Evolutionary conservation across 306 rosid genomes (phyloP), one percentile per base, ranked within the genome.

Genomic region (Rosa lucieae): DNA sequence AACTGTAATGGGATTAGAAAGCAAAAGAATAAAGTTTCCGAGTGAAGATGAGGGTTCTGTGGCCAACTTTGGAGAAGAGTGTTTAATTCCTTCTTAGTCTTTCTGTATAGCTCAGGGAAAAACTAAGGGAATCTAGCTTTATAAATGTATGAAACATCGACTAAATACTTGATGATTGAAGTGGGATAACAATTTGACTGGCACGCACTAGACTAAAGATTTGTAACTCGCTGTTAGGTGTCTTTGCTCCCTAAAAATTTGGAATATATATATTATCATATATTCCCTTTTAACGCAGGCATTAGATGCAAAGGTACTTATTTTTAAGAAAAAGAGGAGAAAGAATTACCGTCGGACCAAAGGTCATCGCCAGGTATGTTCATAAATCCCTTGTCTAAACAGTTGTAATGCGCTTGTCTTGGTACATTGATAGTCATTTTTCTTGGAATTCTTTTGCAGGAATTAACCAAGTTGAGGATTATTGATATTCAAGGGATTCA

Each of bases 321-420:
- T 92, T 77, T 94, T 94, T 70, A 94, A 94, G 93, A 94, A 94
- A 86, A 92, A 94, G 89, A 91, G 97, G 83, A 89, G 99, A 82
- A 94, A 94, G 93, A 94, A 92, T 81, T 94, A 92, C 82, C 89
- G 97, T 46, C 85, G 95, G 86, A 82, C 89, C 79, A 91, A 88
- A 83, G 98, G 97, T 42, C 98, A 92, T 80, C 93, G 97, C 72
- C 98, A 89, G 98, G 95, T 94, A 76, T 18, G 81, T 80, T 80
- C 48, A 53, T 44, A 83, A 80, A 73, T 21, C 69, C 76, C 43
- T 72, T 48, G 59, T 51, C 51, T 43, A 39, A 77, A 35, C 37
- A 18, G 5, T 48, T 59, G 3, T 65, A 35, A 56, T 70, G 65
- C 80, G 42, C 37, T 74, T 11, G 70, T 69, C 70, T 29, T 44